Evolutionary conservation across 257 asterid genomes (phyloP).

Genomic region (Lavandula angustifolia): DNA sequence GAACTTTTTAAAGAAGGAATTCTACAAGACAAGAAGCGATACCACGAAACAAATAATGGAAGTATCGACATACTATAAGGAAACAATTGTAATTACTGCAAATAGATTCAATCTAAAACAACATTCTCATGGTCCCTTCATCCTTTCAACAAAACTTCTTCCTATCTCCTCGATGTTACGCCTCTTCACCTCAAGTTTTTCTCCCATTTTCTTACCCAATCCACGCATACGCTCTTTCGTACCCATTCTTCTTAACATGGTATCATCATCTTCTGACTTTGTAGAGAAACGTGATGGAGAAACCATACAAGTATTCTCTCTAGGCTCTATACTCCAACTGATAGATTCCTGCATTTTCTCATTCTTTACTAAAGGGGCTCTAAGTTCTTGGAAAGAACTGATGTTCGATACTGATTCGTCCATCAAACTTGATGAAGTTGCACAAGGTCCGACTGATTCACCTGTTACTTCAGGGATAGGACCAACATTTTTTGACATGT

Average conservation of each 20-base stretch:
- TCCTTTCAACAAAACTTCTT: slow-evolving; percentile 71
- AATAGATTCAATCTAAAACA: slow-evolving; percentile 4
- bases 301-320: slow-evolving; percentile 23
- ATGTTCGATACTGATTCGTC: slow-evolving; percentile 28
- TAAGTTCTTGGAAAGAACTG: slow-evolving; percentile 42
- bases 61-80: neutral
- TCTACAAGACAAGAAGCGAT: slow-evolving; percentile 31
- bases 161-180: slow-evolving; percentile 82
- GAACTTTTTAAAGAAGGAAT: slow-evolving; percentile 10
- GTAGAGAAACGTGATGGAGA: slow-evolving; percentile 40
- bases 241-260: slow-evolving; percentile 47
- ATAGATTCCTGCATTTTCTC: slow-evolving; percentile 42
- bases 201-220: slow-evolving; percentile 87
- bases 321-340: slow-evolving; percentile 39
- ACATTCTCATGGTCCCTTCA: slow-evolving; percentile 59
- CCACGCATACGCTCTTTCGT: slow-evolving; percentile 76
- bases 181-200: slow-evolving; percentile 83
- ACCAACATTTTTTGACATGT: slow-evolving; percentile 33
- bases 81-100: slow-evolving; percentile 24
- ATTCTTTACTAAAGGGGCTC: slow-evolving; percentile 45
- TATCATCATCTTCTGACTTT: slow-evolving; percentile 57
- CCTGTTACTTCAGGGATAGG: slow-evolving; percentile 28
- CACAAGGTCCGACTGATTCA: slow-evolving; percentile 34
- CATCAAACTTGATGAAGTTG: slow-evolving; percentile 40
- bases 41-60: slow-evolving; percentile 12